Base-by-base conservation (phyloP, 352 stramenopile genomes). In the Globisporangium splendens region DNA sequence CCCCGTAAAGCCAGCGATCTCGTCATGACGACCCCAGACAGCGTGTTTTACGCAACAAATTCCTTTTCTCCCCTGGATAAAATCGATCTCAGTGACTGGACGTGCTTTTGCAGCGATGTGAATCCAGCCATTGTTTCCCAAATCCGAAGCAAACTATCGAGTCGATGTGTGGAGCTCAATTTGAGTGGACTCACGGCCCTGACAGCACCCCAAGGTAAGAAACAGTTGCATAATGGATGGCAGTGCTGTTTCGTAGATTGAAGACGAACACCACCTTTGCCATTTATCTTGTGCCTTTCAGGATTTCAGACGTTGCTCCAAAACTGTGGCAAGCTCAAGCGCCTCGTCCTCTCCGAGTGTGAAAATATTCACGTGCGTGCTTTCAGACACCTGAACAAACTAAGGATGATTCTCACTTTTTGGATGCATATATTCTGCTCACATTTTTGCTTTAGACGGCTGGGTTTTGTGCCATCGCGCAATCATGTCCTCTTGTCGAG, bases 71-170 rank as follows among this genome's bases (percentile, higher is more conserved):
- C 71, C 0, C 61, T 84, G 1, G 49, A 31, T 8, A 61, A 53
- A 18, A 53, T 91, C 7, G 72, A 80, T 59, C 48, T 91, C 22
- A 81, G 70, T 18, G 73, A 79, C 48, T 91, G 79, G 79, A 69
- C 63, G 1, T 47, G 60, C 28, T 74, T 89, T 18, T 86, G 69
- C 22, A 21, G 5, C 0, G 54, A 69, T 18, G 52, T 54, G 14
- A 74, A 56, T 17, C 22, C 49, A 0, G 54, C 77, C 6, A 20
- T 72, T 4, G n/a, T 35, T 35, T 35, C 38, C 1, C 72, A 86
- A 38, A 87, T 89, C 8, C 62, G 73, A 0, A 15, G 31, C 6
- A 79, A 73, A 17, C 63, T 91, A 11, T 82, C 79, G 5, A 43
- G 38, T 14, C 50, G 50, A n/a, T 91, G 82, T 15, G 43, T 62